These are phyloP conservation scores for Meyerozyma carpophila DNA, from an alignment of 1,139 yeast genomes.

Conservation along the genomic window DNA sequence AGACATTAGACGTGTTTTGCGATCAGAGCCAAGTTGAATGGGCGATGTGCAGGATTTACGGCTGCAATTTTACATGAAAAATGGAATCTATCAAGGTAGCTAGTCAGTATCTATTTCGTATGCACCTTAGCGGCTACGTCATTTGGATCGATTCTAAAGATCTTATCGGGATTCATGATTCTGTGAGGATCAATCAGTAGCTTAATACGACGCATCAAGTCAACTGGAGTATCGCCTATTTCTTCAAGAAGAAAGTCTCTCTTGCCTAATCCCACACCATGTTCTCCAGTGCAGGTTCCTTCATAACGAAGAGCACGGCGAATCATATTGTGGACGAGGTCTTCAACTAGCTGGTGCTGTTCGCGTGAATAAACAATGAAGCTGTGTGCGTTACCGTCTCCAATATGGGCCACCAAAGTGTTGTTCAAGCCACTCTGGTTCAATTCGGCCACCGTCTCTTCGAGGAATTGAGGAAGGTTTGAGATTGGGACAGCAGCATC, in stretches of 20 bases:
- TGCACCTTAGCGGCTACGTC: constrained; percentile 12
- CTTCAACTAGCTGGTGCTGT: constrained; percentile 22
- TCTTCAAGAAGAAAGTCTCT: constrained; percentile 32
- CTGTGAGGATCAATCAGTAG: constrained; percentile 35
- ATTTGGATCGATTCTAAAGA: constrained; percentile 32
- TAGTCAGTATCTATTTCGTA: neutral
- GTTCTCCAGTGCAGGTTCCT: constrained; percentile 46
- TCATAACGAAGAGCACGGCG: constrained; percentile 38
- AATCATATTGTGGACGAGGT: constrained; percentile 46
- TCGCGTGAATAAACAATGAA: constrained; percentile 19
- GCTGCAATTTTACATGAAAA: neutral
- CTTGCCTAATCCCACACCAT: constrained; percentile 45
- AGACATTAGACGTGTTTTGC: neutral
- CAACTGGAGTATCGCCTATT: constrained; percentile 32
- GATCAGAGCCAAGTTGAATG: neutral
- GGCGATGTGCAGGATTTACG: neutral
- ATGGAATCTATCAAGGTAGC: too few species aligned
- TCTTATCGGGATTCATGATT: constrained; percentile 41
- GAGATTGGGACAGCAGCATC: constrained; percentile 31
- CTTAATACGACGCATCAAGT: constrained; percentile 40
- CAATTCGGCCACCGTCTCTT: constrained; percentile 22
- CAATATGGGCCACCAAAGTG: constrained; percentile 27
- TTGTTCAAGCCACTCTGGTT: constrained; percentile 18
- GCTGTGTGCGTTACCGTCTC: constrained; percentile 22
- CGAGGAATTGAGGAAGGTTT: constrained; percentile 19